phyloP scores from a whole-genome alignment of 2,329 filamentous ascomycete genomes.

The Fusarium hostae region DNA sequence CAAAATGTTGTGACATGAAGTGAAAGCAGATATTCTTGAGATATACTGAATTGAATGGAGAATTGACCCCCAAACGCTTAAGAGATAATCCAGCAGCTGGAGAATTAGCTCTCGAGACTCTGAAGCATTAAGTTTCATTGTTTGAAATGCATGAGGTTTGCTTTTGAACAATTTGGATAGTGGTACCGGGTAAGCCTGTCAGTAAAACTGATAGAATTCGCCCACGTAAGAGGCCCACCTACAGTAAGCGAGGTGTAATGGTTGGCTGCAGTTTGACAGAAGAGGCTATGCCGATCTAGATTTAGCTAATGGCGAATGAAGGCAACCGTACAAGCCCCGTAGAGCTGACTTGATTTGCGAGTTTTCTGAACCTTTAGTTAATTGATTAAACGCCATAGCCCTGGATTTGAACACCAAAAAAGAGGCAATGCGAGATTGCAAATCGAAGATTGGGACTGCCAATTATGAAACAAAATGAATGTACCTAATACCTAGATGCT shows the following conservation, averaged over 20 bases:
- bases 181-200: background rate
- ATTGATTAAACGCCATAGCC: too few relatives aligned
- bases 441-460: background rate
- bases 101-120: rapidly evolving
- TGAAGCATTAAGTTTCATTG: background rate
- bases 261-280: background rate
- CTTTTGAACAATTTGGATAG: rapidly evolving
- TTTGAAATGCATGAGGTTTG: background rate
- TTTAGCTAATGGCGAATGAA: background rate
- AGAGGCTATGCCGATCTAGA: background rate
- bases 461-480: background rate
- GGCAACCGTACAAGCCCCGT: rapidly evolving
- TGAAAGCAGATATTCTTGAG: rapidly evolving
- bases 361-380: too few relatives aligned
- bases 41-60: rapidly evolving
- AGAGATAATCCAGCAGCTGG: rapidly evolving
- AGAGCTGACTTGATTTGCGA: background rate
- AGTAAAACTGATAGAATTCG: background rate
- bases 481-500: background rate
- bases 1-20: rapidly evolving
- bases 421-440: background rate
- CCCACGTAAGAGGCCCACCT: rapidly evolving
- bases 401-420: background rate
- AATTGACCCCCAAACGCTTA: rapidly evolving
- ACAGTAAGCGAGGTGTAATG: background rate